phyloP scores from a whole-genome alignment of 176 grass and related monocot genomes.

The Paspalum vaginatum region DNA sequence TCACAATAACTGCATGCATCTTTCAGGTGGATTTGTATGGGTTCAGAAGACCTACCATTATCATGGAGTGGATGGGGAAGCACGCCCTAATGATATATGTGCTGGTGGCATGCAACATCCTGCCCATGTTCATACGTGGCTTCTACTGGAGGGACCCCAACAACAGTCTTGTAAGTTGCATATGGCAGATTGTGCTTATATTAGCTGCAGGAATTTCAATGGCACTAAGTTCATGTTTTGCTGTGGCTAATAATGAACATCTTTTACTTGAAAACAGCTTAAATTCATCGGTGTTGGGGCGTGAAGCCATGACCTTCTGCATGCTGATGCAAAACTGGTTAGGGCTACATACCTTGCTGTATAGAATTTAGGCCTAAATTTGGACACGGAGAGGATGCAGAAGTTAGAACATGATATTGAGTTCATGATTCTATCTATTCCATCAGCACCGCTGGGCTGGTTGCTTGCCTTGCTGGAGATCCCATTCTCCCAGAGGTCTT shows the following conservation, averaged over 20 bases:
- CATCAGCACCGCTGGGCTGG: background rate
- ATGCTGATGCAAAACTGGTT: background rate
- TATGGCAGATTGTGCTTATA: background rate
- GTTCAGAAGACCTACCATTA: conserved; percentile 52
- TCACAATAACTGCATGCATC: background rate
- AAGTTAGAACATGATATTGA: background rate
- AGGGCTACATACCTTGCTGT: background rate
- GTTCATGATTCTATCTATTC: conserved; percentile 17
- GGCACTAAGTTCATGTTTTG: background rate
- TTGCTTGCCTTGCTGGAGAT: conserved; percentile 10
- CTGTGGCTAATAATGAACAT: background rate
- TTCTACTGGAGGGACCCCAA: conserved; percentile 88
- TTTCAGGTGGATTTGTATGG: conserved; percentile 83
- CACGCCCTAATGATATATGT: conserved; percentile 84
- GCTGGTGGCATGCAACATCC: conserved; percentile 85
- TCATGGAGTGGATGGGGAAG: conserved; percentile 83
- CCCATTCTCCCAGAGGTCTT: background rate
- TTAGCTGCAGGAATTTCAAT: conserved; percentile 8
- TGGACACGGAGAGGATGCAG: background rate
- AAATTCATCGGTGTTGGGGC: conserved; percentile 43
- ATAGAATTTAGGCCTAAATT: background rate
- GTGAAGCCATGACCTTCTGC: conserved; percentile 27
- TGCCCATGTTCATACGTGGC: conserved; percentile 83
- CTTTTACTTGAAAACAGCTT: conserved; percentile 34
- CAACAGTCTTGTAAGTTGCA: conserved; percentile 79